These are phyloP conservation scores for Apiospora phragmitis DNA, from an alignment of 2,329 filamentous ascomycete genomes.

Conservation along the genomic window DNA sequence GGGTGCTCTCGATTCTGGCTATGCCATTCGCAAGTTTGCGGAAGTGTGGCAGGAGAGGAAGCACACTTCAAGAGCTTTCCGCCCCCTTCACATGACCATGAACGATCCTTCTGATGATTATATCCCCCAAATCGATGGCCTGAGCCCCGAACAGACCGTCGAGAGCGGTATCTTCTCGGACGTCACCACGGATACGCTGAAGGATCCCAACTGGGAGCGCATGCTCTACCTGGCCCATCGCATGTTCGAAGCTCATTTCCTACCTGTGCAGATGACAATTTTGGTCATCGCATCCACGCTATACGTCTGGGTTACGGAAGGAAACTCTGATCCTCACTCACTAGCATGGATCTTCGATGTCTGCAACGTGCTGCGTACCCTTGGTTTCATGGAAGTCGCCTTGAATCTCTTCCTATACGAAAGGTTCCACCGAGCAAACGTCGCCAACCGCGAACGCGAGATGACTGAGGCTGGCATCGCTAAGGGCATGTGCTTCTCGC, in stretches of 20 bases:
- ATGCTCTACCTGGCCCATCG: constrained; percentile 63
- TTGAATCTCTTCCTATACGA: constrained; percentile 69
- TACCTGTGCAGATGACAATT: constrained; percentile 67
- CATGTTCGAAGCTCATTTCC: constrained; percentile 73
- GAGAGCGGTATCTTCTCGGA: constrained; percentile 58
- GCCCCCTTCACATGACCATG: constrained; percentile 55
- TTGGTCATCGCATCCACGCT: constrained; percentile 63
- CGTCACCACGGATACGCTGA: constrained; percentile 51
- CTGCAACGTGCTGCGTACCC: constrained; percentile 59
- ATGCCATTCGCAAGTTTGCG: constrained; percentile 58
- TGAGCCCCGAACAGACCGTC: constrained; percentile 39
- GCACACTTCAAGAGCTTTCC: constrained; percentile 54
- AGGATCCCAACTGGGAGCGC: constrained; percentile 54
- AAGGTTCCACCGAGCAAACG: constrained; percentile 63
- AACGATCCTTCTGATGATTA: constrained; percentile 48
- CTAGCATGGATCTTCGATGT: constrained; percentile 60
- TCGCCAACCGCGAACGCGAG: constrained; percentile 61
- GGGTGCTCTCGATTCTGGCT: constrained; percentile 71
- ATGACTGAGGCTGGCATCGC: constrained; percentile 66
- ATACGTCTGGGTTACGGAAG: constrained; percentile 56
- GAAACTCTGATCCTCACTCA: constrained; percentile 50
- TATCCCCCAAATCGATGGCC: constrained; percentile 44
- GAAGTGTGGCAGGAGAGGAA: constrained; percentile 60
- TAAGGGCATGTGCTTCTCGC: constrained; percentile 66
- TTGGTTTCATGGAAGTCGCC: constrained; percentile 63